Evolutionary conservation across 768 basidiomycete species (phyloP), one percentile per base, ranked within the genome.

Genomic region (Lentinula sp.): DNA sequence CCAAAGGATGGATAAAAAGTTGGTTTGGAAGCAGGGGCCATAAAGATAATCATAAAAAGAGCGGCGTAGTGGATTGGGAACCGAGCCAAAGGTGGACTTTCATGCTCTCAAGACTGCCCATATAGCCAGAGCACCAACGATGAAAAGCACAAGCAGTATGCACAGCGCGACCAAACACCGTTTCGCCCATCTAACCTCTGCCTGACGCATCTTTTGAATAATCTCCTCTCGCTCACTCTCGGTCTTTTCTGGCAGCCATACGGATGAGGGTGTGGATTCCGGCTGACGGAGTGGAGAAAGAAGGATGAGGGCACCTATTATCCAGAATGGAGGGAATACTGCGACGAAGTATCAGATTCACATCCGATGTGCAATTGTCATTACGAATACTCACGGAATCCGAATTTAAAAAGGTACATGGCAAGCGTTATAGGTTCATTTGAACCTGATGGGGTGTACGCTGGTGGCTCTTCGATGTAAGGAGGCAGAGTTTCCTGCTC

Each of bases 241-340:
- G 16, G 72, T 72, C 65, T 65, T 73, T 41, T 68, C 74, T 3
- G 64, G 43, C 23, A 72, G 67, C 74, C 74, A 75, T 49, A 70
- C 76, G 15, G 51, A 45, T 4, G 51, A 48, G 4, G 51, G 39
- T 23, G 59, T 37, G 33, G 59, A 23, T 28, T 60, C 49, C 7
- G 79, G 78, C 4, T 71, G 73, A 39, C 64, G 64, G n/a, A 81
- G 72, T 1, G 80, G 79, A 6, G 71, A 76, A 49, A 73, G 45
- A 18, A 81, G 66, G 50, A 82, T 74, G 65, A 73, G 56, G 7
- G 72, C 66, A 16, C 80, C 79, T 6, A 77, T 66, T 20, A 79
- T 46, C 81, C 82, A 83, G 61, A 81, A 75, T 15, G 73, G 75
- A n/a, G 80, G 80, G 69, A 79, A 81, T 56, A 81, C 80, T 80